Conservation (phyloP, 2,329 filamentous ascomycete species). For the Pseudopithomyces maydicus region DNA sequence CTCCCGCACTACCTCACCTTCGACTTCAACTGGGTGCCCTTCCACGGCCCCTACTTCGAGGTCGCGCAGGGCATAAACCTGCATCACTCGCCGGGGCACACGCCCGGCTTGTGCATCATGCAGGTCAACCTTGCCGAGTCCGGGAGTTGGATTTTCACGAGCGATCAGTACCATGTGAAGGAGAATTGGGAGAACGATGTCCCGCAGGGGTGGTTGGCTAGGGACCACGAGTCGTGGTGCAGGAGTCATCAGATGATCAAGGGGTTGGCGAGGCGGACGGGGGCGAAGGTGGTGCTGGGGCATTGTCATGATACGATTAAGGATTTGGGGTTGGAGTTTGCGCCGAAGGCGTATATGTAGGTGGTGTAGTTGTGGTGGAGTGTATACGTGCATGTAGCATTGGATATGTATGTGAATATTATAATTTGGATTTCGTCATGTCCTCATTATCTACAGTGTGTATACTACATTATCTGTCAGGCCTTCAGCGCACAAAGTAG, state of each 20-base stretch:
- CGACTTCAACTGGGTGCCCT: conserved; percentile 45
- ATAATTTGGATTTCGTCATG: conserved; percentile 5
- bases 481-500: neutral
- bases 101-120: conserved; percentile 42
- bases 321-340: conserved; percentile 29
- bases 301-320: conserved; percentile 37
- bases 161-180: conserved; percentile 45
- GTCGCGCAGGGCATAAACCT: conserved; percentile 41
- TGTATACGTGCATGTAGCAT: neutral
- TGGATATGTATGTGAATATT: neutral
- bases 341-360: conserved; percentile 30
- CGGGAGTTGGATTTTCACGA: conserved; percentile 46
- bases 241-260: conserved; percentile 38
- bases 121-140: conserved; percentile 43
- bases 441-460: neutral
- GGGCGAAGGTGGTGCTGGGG: conserved; percentile 32
- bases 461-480: conserved; percentile 2
- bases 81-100: conserved; percentile 44
- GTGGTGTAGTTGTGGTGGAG: neutral
- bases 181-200: conserved; percentile 42
- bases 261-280: conserved; percentile 30
- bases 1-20: conserved; percentile 45
- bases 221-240: conserved; percentile 45
- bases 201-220: conserved; percentile 45
- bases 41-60: conserved; percentile 39